Conservation (phyloP, 2,329 filamentous ascomycete species). For the Chrysoporthe austroafricana region DNA sequence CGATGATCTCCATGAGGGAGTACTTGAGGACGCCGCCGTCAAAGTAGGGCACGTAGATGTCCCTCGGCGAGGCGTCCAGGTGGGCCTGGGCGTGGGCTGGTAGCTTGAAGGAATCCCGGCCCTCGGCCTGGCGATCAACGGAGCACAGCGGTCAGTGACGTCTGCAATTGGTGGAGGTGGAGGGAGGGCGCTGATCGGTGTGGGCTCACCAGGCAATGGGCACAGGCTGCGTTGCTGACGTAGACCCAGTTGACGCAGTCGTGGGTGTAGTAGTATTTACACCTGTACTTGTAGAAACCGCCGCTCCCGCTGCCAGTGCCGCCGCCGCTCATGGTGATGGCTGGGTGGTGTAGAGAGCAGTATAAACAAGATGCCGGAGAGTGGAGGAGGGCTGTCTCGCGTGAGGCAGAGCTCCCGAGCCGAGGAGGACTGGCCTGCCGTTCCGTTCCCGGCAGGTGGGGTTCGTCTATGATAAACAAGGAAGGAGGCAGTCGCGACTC, state of each 20-base stretch:
- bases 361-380: not conserved
- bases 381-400: not conserved
- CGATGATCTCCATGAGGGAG: slow-evolving; percentile 50
- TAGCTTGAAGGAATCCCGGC: slow-evolving; percentile 49
- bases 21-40: slow-evolving; percentile 53
- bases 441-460: not conserved
- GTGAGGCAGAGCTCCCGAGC: not conserved
- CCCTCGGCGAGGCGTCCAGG: slow-evolving; percentile 37
- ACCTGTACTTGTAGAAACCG: slow-evolving; percentile 54
- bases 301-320: slow-evolving; percentile 46
- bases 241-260: slow-evolving; percentile 56
- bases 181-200: not conserved
- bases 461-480: not conserved
- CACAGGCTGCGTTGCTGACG: slow-evolving; percentile 51
- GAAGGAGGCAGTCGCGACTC: not conserved
- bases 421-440: not conserved
- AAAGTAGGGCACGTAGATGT: slow-evolving; percentile 51
- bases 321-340: slow-evolving; percentile 38
- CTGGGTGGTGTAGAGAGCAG: not conserved
- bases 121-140: slow-evolving; percentile 46
- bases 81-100: slow-evolving; percentile 34
- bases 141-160: not conserved
- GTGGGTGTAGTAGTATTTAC: slow-evolving; percentile 54
- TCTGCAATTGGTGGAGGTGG: not conserved
- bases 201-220: slow-evolving; percentile 48